Evolutionary conservation across 805 yeast genomes (phyloP).

Genomic region (Starmerella davenportii): DNA sequence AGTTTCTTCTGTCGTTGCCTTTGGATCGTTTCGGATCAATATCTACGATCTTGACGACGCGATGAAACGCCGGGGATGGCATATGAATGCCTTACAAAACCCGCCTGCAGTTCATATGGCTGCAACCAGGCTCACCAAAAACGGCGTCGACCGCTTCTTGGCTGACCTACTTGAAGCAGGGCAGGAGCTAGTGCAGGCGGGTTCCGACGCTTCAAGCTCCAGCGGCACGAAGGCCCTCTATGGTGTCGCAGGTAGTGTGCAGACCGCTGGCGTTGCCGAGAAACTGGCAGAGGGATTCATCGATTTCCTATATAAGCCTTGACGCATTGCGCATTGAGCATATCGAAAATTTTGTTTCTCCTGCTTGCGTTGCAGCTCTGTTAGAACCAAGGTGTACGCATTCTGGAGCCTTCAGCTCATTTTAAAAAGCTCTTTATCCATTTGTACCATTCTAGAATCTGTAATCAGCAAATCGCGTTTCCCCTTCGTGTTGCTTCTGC

Average conservation of each 20-base stretch:
- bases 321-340: too few relatives aligned
- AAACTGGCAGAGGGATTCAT: conserved; percentile 60
- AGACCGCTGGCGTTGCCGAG: conserved; percentile 71
- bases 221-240: conserved; percentile 68
- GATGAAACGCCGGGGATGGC: conserved; percentile 64
- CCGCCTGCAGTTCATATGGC: conserved; percentile 91
- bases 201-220: conserved; percentile 15
- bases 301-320: conserved; percentile 53
- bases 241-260: conserved; percentile 87
- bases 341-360: too few relatives aligned
- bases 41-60: conserved; percentile 66
- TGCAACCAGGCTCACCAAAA: conserved; percentile 51
- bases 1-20: conserved; percentile 60
- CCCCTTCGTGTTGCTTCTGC: too few relatives aligned
- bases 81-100: conserved; percentile 63
- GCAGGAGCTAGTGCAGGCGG: conserved; percentile 24
- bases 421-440: too few relatives aligned
- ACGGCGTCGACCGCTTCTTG: conserved; percentile 43
- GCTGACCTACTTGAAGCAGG: conserved; percentile 33
- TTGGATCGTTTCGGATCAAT: conserved; percentile 42
- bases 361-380: too few relatives aligned
- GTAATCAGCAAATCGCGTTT: too few relatives aligned
- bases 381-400: too few relatives aligned
- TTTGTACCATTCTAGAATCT: too few relatives aligned
- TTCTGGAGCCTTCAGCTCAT: too few relatives aligned